These are phyloP conservation scores for Bryoglossum gracile DNA, from an alignment of 495 filamentous ascomycete species.

Conservation along the genomic window DNA sequence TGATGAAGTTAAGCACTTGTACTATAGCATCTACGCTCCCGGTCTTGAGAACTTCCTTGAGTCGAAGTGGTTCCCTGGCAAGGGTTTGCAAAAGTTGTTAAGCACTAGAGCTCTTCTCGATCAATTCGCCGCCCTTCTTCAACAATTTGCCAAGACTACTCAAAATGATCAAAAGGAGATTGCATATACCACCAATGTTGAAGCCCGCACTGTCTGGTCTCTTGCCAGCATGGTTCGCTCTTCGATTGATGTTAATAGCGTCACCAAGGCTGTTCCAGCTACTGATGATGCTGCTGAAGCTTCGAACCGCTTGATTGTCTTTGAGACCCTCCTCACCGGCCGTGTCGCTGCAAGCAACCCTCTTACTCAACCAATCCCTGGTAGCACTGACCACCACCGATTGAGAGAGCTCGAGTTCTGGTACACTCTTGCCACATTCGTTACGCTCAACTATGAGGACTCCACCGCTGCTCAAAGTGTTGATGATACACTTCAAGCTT, in stretches of 20 bases:
- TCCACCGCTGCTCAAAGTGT: constrained; percentile 49
- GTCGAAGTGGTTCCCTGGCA: constrained; percentile 67
- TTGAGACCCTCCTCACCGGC: constrained; percentile 68
- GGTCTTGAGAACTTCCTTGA: constrained; percentile 78
- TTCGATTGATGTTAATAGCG: constrained; percentile 25
- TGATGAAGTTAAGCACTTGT: constrained; percentile 68
- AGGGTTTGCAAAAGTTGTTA: constrained; percentile 23
- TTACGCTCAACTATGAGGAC: constrained; percentile 57
- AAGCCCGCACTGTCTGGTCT: constrained; percentile 66
- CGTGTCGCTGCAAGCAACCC: constrained; percentile 53
- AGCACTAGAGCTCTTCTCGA: constrained; percentile 17
- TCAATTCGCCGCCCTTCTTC: constrained; percentile 19
- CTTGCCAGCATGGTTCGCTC: constrained; percentile 40
- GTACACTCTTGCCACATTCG: constrained; percentile 63
- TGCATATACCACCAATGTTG: constrained; percentile 53
- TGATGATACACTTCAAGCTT: constrained; percentile 52
- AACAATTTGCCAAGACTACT: constrained; percentile 24
- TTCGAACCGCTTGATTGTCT: constrained; percentile 59
- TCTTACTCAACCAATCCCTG: constrained; percentile 39
- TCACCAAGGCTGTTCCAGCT: constrained; percentile 25
- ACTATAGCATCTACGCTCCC: constrained; percentile 65
- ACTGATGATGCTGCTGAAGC: constrained; percentile 54
- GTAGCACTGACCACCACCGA: constrained; percentile 44
- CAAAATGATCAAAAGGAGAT: constrained; percentile 53
- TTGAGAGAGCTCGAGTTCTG: constrained; percentile 72